Evolutionary conservation across 2,329 filamentous ascomycete genomes (phyloP).

Genomic region (Ophiostoma novo-ulmi): DNA sequence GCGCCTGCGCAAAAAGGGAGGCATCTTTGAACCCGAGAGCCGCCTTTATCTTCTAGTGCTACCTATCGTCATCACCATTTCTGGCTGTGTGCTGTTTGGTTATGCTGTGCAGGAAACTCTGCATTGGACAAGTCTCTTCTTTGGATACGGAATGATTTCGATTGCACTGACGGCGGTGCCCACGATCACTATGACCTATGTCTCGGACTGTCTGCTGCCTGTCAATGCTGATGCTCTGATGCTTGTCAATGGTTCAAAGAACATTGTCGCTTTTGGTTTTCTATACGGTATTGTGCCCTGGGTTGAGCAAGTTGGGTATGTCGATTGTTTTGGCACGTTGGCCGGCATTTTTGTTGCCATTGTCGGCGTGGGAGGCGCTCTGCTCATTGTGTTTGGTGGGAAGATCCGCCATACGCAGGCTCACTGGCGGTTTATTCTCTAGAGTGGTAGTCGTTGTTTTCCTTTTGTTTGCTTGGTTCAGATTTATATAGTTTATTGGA

Average conservation of each 20-base stretch:
- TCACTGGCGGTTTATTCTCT: neutral
- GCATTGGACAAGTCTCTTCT: constrained; percentile 43
- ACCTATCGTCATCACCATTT: neutral
- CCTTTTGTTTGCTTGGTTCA: neutral
- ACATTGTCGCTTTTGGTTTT: constrained; percentile 46
- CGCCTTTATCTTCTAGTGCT: neutral
- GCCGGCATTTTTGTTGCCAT: neutral
- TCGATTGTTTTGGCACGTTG: neutral
- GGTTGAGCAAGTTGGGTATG: constrained; percentile 28
- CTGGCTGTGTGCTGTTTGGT: neutral
- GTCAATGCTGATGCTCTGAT: constrained; percentile 34
- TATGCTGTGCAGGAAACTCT: constrained; percentile 29
- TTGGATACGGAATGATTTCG: constrained; percentile 44
- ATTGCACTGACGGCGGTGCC: constrained; percentile 42
- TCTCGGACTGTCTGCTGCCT: constrained; percentile 35
- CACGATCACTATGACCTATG: constrained; percentile 43
- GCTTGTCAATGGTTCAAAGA: constrained; percentile 38
- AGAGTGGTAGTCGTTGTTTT: neutral
- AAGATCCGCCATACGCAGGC: constrained; percentile 1
- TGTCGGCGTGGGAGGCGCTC: neutral
- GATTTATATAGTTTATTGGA: too few relatives aligned
- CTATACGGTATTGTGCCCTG: constrained; percentile 43
- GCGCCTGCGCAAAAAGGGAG: constrained; percentile 38
- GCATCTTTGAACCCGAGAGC: constrained; percentile 39
- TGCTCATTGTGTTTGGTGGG: neutral